Conservation (phyloP, 345 rosid genomes). For the Pistacia integerrima region DNA sequence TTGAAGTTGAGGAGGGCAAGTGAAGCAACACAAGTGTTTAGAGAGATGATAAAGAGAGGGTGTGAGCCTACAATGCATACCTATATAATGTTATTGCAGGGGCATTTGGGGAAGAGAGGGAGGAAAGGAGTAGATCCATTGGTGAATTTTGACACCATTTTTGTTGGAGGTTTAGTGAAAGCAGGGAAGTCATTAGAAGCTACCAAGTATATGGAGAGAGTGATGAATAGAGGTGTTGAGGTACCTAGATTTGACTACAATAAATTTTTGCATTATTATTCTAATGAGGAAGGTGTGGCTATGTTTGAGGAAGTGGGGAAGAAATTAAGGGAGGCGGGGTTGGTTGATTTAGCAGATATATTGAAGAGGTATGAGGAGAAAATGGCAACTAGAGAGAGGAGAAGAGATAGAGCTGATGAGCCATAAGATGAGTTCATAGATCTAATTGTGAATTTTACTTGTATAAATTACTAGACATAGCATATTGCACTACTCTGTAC, state of each 20-base stretch:
- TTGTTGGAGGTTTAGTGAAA: slow-evolving; percentile 89
- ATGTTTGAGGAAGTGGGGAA: slow-evolving; percentile 72
- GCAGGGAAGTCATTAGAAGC: slow-evolving; percentile 76
- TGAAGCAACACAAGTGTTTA: slow-evolving; percentile 73
- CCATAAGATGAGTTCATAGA: slow-evolving; percentile 12
- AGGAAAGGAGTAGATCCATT: slow-evolving; percentile 73
- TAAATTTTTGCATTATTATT: slow-evolving; percentile 78
- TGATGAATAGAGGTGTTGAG: slow-evolving; percentile 62
- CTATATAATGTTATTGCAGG: slow-evolving; percentile 80
- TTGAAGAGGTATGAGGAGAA: slow-evolving; percentile 76
- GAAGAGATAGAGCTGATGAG: slow-evolving; percentile 51
- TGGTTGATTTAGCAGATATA: slow-evolving; percentile 85
- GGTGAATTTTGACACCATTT: slow-evolving; percentile 81
- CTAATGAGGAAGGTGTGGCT: slow-evolving; percentile 67
- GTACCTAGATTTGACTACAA: slow-evolving; percentile 87
- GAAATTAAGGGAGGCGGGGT: slow-evolving; percentile 65
- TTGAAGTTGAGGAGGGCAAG: slow-evolving; percentile 58
- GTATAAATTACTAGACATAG: neutral
- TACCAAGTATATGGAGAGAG: slow-evolving; percentile 77
- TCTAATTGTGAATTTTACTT: neutral
- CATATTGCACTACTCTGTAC: neutral
- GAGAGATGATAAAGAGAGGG: slow-evolving; percentile 77
- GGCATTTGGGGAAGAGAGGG: slow-evolving; percentile 88
- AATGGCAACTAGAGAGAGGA: slow-evolving; percentile 84
- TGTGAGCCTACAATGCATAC: slow-evolving; percentile 95